These are phyloP conservation scores for Boletus vinaceobasis DNA, from an alignment of 768 basidiomycete genomes.

Conservation along the genomic window DNA sequence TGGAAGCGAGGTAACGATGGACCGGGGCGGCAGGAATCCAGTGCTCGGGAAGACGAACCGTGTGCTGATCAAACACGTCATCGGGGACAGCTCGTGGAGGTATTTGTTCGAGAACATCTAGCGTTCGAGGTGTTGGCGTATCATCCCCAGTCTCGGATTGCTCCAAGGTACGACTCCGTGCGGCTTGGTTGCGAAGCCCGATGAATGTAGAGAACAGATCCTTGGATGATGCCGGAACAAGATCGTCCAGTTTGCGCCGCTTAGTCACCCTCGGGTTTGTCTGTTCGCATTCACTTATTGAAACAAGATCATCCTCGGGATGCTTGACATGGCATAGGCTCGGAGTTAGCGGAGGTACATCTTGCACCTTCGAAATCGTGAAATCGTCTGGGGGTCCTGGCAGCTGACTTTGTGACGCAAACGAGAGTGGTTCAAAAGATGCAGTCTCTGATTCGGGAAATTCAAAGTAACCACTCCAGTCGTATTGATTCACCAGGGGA, in stretches of 20 bases:
- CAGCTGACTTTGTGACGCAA: conserved; percentile 18
- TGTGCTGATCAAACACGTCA: conserved; percentile 42
- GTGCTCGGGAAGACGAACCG: conserved; percentile 40
- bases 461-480: conserved; percentile 24
- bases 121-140: conserved; percentile 1
- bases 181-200: conserved; percentile 22
- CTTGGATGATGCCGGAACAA: conserved; percentile 22
- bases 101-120: conserved; percentile 11
- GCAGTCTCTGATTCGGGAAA: conserved; percentile 18
- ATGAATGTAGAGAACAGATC: conserved; percentile 27
- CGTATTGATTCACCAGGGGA: conserved; percentile 3
- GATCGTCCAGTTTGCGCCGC: conserved; percentile 26
- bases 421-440: conserved; percentile 26
- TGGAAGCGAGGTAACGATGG: conserved; percentile 69
- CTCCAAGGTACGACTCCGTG: conserved; percentile 2
- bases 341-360: conserved; percentile 4
- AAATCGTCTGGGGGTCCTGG: background rate
- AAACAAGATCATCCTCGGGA: background rate
- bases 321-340: background rate
- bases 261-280: conserved; percentile 8
- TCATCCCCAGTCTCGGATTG: conserved; percentile 13
- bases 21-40: conserved; percentile 29
- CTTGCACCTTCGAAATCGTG: conserved; percentile 3
- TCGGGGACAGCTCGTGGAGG: conserved; percentile 33
- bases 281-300: background rate